Evolutionary conservation across 2,329 filamentous ascomycete genomes (phyloP).

Genomic region (Ophioceras dolichostomum): DNA sequence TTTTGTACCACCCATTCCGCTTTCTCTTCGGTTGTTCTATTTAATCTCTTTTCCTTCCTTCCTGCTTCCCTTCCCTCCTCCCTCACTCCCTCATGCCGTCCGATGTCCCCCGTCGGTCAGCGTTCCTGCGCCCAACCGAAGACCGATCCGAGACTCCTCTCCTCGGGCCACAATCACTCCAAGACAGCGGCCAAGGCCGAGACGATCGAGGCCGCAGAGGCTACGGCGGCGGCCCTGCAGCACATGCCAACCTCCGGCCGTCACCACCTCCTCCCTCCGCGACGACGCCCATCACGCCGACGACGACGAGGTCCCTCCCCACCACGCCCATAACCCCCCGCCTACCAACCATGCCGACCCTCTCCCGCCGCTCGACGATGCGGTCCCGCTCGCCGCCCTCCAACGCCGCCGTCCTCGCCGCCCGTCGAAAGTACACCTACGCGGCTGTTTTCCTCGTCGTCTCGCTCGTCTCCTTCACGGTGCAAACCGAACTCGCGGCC

Average conservation of each 20-base stretch:
- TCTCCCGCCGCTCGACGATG: slow-evolving; percentile 53
- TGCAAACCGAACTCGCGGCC: slow-evolving; percentile 91
- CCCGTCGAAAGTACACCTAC: slow-evolving; percentile 74
- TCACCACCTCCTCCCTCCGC: too few species aligned
- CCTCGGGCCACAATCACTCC: too few species aligned
- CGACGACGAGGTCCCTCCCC: not conserved
- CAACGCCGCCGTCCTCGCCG: slow-evolving; percentile 45
- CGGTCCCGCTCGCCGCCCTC: slow-evolving; percentile 65
- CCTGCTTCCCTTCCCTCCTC: too few species aligned
- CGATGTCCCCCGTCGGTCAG: slow-evolving; percentile 1
- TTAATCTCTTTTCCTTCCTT: too few species aligned
- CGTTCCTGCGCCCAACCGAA: slow-evolving; percentile 1
- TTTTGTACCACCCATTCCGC: too few species aligned
- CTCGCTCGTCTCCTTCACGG: slow-evolving; percentile 75
- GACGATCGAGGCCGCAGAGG: slow-evolving; percentile 6
- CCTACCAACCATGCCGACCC: slow-evolving; percentile 19
- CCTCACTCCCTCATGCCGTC: too few species aligned
- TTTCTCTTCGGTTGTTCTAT: too few species aligned
- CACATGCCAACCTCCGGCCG: too few species aligned
- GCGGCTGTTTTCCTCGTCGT: slow-evolving; percentile 73
- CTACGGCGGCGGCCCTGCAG: too few species aligned
- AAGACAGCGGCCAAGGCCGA: not conserved
- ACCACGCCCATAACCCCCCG: slow-evolving; percentile 18
- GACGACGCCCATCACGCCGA: too few species aligned
- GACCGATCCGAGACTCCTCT: slow-evolving; percentile 1